A percentile compares a stretch with the other conserved stretches of the same genome.
These are phyloP conservation scores for Pythium brassicae DNA, from an alignment of 352 stramenopile genomes.

Conservation along the genomic window DNA sequence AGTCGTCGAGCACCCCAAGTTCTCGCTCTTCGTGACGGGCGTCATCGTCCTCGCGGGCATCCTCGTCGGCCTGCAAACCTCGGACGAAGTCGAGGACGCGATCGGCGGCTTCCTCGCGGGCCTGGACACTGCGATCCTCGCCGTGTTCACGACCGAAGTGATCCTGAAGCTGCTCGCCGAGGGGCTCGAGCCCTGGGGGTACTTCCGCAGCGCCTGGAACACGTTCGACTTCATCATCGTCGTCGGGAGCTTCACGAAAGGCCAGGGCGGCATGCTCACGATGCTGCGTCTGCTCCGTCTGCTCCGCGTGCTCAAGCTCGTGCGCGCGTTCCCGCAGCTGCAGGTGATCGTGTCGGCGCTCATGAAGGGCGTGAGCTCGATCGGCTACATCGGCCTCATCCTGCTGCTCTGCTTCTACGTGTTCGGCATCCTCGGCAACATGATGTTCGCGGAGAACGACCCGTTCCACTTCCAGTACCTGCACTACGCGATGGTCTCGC, in stretches of 20 bases:
- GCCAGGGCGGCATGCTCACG: constrained; percentile 73
- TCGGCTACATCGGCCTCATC: constrained; percentile 89
- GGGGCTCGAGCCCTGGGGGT: constrained; percentile 72
- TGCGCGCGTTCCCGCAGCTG: constrained; percentile 81
- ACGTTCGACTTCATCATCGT: constrained; percentile 86
- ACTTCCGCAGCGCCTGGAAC: constrained; percentile 74
- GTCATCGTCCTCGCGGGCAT: constrained; percentile 73
- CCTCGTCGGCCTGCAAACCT: constrained; percentile 80
- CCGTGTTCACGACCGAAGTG: constrained; percentile 74
- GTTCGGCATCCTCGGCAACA: constrained; percentile 89
- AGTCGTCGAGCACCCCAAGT: constrained; percentile 51
- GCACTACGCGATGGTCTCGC: constrained; percentile 84
- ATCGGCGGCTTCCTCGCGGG: constrained; percentile 38
- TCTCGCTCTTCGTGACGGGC: constrained; percentile 68
- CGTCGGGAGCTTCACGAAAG: constrained; percentile 59
- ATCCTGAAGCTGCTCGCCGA: constrained; percentile 75
- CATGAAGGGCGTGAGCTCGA: constrained; percentile 84
- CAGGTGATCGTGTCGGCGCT: constrained; percentile 88
- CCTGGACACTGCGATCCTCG: constrained; percentile 66
- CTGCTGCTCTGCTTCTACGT: constrained; percentile 89
- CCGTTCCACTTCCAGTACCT: constrained; percentile 87
- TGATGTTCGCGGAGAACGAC: constrained; percentile 85
- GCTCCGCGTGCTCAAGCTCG: constrained; percentile 84
- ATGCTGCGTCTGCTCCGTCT: constrained; percentile 81
- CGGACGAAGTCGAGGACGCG: constrained; percentile 36